Base-by-base conservation (phyloP, 2,329 filamentous ascomycete genomes). In the Phialophora verrucosa region DNA sequence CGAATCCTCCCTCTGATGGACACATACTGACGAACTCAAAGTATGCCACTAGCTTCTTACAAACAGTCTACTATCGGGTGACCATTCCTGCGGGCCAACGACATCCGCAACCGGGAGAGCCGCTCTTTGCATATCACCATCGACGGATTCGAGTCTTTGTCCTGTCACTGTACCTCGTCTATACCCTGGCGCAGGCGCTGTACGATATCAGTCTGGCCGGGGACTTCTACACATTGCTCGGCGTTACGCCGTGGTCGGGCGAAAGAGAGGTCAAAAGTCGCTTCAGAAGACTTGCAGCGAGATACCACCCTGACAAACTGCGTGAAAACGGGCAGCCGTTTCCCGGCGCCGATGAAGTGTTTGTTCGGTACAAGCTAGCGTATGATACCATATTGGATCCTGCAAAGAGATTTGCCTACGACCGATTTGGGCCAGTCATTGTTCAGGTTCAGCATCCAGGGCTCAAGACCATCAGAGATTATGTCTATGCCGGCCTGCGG, bases 161-260 rank as follows among this genome's bases (percentile, higher is more conserved):
- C 74, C 90, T 98, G 59, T 83, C 90, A 57, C 81, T 87, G 67
- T 99, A 98, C 81, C 91, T 98, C 44, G 80, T 90, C 70, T 97
- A 97, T 83, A 97, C 93, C 55, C 88, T 98, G 74, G 95, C 93
- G 81, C 94, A 98, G 80, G 90, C 92, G 74, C 91, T 96, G 83
- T 88, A 91, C 81, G 88, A 92, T 69, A 84, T 97, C 31, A 90
- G 87, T 69, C 82, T 84, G 53, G 82, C 84, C 1, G 88, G 90
- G 20, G 89, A 92, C 77, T 97, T 91, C 81, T 98, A 97, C 81
- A 83, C 86, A 55, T 85, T 90, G 69, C 86, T 99, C 0, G 88
- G 88, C 42, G 85, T 97, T 0, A 82, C 89, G 12, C 83, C 89
- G 44, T 64, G 67, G 63, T 78, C 85, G 64, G 90, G 91, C 11